phyloP scores from a whole-genome alignment of 306 rosid genomes.

The Dicorynia guianensis region DNA sequence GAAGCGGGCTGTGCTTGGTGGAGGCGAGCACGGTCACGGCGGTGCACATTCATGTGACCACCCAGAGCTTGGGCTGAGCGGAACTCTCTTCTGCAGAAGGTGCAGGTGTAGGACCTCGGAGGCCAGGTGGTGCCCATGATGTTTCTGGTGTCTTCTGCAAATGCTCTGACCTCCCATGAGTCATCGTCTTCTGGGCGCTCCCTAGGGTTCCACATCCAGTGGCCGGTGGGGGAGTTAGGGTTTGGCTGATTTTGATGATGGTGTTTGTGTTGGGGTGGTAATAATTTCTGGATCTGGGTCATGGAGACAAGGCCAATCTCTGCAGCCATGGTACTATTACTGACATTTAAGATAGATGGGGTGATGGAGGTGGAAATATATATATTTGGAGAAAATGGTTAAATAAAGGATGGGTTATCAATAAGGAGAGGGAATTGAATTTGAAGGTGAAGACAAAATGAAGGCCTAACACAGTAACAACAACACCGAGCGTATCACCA shows the following conservation, averaged over 20 bases:
- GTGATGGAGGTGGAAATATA: constrained; percentile 38
- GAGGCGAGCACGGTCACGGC: constrained; percentile 88
- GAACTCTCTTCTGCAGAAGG: constrained; percentile 76
- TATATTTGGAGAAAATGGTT: constrained; percentile 37
- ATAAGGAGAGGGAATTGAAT: background rate
- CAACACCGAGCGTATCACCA: constrained; percentile 56
- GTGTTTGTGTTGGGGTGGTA: constrained; percentile 46
- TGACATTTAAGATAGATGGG: constrained; percentile 61
- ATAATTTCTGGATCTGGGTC: constrained; percentile 60
- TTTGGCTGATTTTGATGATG: constrained; percentile 35
- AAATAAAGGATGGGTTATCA: constrained; percentile 32
- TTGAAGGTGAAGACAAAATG: constrained; percentile 44
- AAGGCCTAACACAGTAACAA: constrained; percentile 51
- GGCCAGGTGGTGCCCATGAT: constrained; percentile 86
- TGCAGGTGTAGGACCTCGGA: constrained; percentile 81
- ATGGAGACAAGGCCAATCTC: constrained; percentile 70
- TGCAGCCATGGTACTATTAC: constrained; percentile 61
- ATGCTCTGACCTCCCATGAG: constrained; percentile 85
- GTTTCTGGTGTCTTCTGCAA: constrained; percentile 73
- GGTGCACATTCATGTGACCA: constrained; percentile 91
- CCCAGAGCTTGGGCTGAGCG: constrained; percentile 89
- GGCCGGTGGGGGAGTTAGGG: constrained; percentile 44
- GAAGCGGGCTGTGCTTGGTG: constrained; percentile 46
- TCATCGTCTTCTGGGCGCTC: constrained; percentile 63
- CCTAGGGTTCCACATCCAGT: constrained; percentile 72